Percentiles rank a stretch among this genome's conserved stretches.
Evolutionary conservation across 257 asterid species (phyloP).

Genomic region (Solanum chiquidenum): DNA sequence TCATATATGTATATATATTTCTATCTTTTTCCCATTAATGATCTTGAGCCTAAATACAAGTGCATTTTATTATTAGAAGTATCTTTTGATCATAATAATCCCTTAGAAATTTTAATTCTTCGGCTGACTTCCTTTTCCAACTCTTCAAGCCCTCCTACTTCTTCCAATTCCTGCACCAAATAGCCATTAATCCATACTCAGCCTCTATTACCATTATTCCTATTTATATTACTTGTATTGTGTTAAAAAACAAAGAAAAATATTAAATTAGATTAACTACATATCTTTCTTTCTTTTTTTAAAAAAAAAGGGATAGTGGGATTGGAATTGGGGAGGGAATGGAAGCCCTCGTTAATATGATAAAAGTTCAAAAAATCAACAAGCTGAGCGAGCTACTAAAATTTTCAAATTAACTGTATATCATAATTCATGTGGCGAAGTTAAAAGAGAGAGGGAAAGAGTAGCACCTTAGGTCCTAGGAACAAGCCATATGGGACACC

Average conservation of each 20-base stretch:
- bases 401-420: not conserved
- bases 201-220: not conserved
- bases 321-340: too few species aligned
- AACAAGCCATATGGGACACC: conserved; percentile 95
- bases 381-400: accelerated
- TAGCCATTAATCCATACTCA: not conserved
- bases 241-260: not conserved
- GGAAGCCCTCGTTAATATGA: too few species aligned
- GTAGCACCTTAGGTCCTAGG: conserved; percentile 72
- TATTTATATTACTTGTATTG: not conserved
- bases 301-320: too few species aligned
- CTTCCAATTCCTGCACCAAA: conserved; percentile 62
- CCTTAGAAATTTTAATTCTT: conserved; percentile 44
- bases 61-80: not conserved
- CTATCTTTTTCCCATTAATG: not conserved
- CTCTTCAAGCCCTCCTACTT: conserved; percentile 71
- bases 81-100: conserved; percentile 8
- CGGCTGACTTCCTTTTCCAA: conserved; percentile 63
- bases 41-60: not conserved
- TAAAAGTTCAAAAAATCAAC: too few species aligned
- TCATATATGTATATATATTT: not conserved
- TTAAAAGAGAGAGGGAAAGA: not conserved
- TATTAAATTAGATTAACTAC: not conserved
- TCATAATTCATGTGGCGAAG: not conserved
- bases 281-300: too few species aligned